Base-by-base conservation (phyloP, 257 asterid species). In the Solanum habrochaites region DNA sequence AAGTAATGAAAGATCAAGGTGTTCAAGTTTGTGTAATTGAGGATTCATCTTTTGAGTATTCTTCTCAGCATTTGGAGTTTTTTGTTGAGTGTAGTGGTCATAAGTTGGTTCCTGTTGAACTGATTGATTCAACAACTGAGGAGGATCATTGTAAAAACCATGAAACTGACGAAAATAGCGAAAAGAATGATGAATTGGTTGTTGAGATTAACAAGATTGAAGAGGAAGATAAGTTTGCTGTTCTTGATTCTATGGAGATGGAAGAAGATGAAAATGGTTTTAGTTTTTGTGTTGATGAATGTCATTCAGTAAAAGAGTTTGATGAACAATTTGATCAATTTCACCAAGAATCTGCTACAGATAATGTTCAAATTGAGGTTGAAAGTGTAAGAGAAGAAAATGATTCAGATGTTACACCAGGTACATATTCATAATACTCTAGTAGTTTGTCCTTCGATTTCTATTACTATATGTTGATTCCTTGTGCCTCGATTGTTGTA, bases 11-110 rank as follows among this genome's bases (percentile, higher is more conserved):
- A 86, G 95, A 95, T 91, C 87, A 93, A 84, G 90, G 90, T 82
- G 93, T 95, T 74, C 98, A 94, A 86, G 95, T 90, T 70, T 49
- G 47, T 81, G 25, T 49, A 37, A 81, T 20, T 49, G 85, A 81
- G 43, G 93, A 91, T 39, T 87, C 49, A 69, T 35, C 90, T 43
- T 47, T 45, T 85, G 94, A 92, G 71, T 78, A 85, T 58, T 91
- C 93, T 10, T 87, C 93, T 82, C 97, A 92, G 87, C 98, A 96
- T 93, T 91, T 96, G 91, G 99, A 96, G 47, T 96, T 95, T 88
- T 93, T 93, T 72, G 86, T 96, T 69, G 98, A 96, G 90, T 90
- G 83, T 31, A 91, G 94, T 20, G 96, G 97, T 42, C 90, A 95
- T 43, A 90, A 86, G 40, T 90, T 96, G 86, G 96, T 96, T 86